phyloP scores from a whole-genome alignment of 163 green algal genomes.

The Picocystis sp. region DNA sequence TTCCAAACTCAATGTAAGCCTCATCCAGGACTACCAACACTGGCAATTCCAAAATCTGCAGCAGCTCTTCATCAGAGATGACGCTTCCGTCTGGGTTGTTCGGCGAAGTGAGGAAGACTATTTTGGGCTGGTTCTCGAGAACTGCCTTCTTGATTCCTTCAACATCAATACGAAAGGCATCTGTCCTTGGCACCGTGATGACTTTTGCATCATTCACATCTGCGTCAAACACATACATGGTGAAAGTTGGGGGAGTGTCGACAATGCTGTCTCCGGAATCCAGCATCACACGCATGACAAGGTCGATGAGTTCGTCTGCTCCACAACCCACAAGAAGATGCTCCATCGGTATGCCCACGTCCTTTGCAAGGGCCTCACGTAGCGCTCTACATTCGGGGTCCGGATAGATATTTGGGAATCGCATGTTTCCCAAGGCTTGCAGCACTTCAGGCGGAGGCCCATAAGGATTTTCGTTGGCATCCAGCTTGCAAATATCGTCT shows the following conservation, averaged over 20 bases:
- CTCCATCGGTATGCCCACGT: slow-evolving; percentile 58
- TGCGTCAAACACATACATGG: slow-evolving; percentile 95
- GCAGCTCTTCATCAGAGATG: slow-evolving; percentile 48
- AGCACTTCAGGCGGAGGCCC: slow-evolving; percentile 82
- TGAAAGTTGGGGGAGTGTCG: slow-evolving; percentile 81
- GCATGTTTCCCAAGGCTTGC: slow-evolving; percentile 64
- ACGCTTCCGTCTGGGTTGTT: slow-evolving; percentile 97
- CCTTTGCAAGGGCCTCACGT: slow-evolving; percentile 46
- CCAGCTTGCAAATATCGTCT: slow-evolving; percentile 93
- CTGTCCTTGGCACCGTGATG: slow-evolving; percentile 60
- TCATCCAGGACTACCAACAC: slow-evolving; percentile 94
- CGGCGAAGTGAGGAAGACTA: slow-evolving; percentile 93
- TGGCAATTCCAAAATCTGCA: slow-evolving; percentile 51
- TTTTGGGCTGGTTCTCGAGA: slow-evolving; percentile 62
- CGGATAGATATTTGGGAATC: slow-evolving; percentile 93
- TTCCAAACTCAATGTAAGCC: slow-evolving; percentile 95
- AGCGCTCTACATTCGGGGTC: slow-evolving; percentile 79
- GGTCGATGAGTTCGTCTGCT: slow-evolving; percentile 95
- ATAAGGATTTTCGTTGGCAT: slow-evolving; percentile 99
- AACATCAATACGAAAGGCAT: slow-evolving; percentile 76
- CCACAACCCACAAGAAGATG: slow-evolving; percentile 88
- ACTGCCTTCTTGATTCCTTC: slow-evolving; percentile 51
- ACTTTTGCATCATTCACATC: slow-evolving; percentile 71
- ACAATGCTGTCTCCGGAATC: slow-evolving; percentile 85
- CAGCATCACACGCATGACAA: slow-evolving; percentile 76